Base-by-base conservation (phyloP, 2,329 filamentous ascomycete genomes). In the Cytospora leucostoma region DNA sequence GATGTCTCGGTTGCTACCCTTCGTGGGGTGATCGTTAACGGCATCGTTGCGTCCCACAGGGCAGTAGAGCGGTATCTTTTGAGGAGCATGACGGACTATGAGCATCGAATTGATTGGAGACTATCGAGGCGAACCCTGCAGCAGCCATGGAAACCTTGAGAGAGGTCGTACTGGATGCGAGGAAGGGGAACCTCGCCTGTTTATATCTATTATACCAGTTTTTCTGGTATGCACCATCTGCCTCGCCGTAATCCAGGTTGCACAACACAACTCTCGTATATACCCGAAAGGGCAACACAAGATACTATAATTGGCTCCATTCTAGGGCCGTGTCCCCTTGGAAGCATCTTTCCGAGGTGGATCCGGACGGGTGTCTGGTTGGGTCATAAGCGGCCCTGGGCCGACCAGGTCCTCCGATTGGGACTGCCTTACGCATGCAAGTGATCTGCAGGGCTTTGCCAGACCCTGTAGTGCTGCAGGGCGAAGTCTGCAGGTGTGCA, bases 191-290 rank as follows among this genome's bases (percentile, higher is more conserved):
- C 34, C 21, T 8, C 19, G 55, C 59, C 37, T 27, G 51, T 53
- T 65, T 65, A 65, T 59, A 51, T 35, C 27, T 19, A 19, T 34
- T 11, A 38, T 47, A 35, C 55, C 27, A 27, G 4, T 27, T 27
- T 27, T 27, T 2, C 27, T n/a, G 27, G 27, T 27, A 27, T 27
- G n/a, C 40, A 33, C 52, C 47, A 33, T 55, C 21, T 56, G 33
- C 35, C 50, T 54, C 19, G 51, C 40, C 55, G 27, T 15, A 10
- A 7, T 2, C 32, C n/a, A 33, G 47, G 33, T 47, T 59, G 61
- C 61, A 59, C 40, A 50, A 52, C 27, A 49, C 51, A 49, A 56
- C 53, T 37, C 61, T 63, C 61, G 61, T 63, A 59, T 50, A 52
- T 13, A 56, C 56, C 40, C 15, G 34, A 60, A 49, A 51, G 17